Base-by-base conservation (phyloP, 768 basidiomycete genomes). In the Mycena maculata region DNA sequence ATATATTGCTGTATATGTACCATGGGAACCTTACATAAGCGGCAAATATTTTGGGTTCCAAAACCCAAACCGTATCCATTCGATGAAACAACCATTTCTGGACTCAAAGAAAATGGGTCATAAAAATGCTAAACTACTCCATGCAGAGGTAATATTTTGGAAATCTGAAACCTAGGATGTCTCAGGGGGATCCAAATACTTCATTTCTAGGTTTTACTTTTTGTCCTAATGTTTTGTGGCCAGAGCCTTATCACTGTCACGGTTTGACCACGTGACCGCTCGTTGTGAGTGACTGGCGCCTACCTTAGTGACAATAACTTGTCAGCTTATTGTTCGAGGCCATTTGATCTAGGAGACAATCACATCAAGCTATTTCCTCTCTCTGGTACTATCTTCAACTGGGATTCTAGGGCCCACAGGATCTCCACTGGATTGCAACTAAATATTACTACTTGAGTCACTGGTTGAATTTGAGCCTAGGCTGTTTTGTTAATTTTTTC, bases 91-190 rank as follows among this genome's bases (percentile, higher is more conserved):
- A 33, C 30, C 36, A 60, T 48, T 49, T 60, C 22, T 48, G 33
- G n/a, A 49, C 30, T 60, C 56, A 57, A 57, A 57, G 18, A 57
- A 57, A 57, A 57, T 44, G 27, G 41, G 41, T 4, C 13, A 9
- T 9, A 30, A 44, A 45, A 48, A 49, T 60, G 3, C 27, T 13
- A 41, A 39, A 60, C 45, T 60, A 23, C 59, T 60, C 47, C 38
- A 60, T 39, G 22, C 39, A 38, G 9, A 49, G 22, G 36, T 13
- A 15, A 41, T 60, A 60, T 50, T 60, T 60, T 50, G 13, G 30
- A 25, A 39, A 11, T 60, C 59, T 60, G 48, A 60, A 16, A 50
- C 59, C 59, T 20, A 13, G 38, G 49, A 60, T 60, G 33, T 60
- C 47, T 60, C 49, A 18, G 38, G 23, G 41, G 5, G 59, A 38